These are phyloP conservation scores for Talaromyces sp. DNA, from an alignment of 2,329 filamentous ascomycete species.

Conservation along the genomic window DNA sequence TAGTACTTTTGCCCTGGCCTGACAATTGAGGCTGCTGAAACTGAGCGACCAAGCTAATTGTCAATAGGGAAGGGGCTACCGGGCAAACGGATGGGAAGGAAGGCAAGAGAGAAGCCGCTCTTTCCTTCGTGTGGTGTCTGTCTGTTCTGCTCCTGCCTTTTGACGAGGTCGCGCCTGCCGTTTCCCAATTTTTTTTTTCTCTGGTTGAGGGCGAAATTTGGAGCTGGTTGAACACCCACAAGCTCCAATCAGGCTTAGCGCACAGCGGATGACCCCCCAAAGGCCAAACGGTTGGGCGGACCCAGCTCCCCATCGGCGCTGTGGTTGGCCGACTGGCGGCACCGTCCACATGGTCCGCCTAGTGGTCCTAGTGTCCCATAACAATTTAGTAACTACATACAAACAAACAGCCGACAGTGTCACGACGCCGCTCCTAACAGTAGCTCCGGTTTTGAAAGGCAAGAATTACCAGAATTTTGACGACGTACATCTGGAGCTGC, in stretches of 20 bases:
- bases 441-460: too few species aligned
- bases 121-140: not conserved
- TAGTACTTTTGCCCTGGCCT: not conserved
- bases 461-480: too few species aligned
- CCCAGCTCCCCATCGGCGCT: slow-evolving; percentile 7
- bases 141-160: not conserved
- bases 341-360: slow-evolving; percentile 14
- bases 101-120: not conserved
- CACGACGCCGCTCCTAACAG: not conserved
- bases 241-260: slow-evolving; percentile 35
- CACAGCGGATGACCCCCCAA: slow-evolving; percentile 29
- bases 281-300: slow-evolving; percentile 36
- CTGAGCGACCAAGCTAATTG: not conserved
- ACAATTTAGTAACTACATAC: not conserved
- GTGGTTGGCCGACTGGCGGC: slow-evolving; percentile 14
- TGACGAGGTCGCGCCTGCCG: not conserved
- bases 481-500: too few species aligned
- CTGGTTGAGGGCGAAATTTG: slow-evolving; percentile 16
- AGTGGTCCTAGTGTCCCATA: too few species aligned
- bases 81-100: slow-evolving; percentile 8
- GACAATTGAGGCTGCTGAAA: slow-evolving; percentile 8
- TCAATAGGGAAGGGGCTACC: slow-evolving; percentile 2
- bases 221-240: slow-evolving; percentile 31
- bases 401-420: not conserved
- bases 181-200: not conserved